phyloP scores from a whole-genome alignment of 257 asterid genomes.

The Solanum dulcamara region DNA sequence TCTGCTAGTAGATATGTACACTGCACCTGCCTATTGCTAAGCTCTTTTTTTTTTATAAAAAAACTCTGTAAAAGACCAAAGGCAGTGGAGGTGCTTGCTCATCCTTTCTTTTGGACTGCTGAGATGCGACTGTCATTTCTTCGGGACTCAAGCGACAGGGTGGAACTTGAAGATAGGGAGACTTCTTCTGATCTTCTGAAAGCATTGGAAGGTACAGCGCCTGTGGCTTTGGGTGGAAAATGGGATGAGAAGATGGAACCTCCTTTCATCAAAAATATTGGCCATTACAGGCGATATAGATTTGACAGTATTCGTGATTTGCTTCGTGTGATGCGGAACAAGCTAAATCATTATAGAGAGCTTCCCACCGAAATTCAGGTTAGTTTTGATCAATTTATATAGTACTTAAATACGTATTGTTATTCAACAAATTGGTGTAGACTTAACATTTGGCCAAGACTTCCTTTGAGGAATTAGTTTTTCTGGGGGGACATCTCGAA shows the following conservation, averaged over 20 bases:
- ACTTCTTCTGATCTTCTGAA: conserved; percentile 43
- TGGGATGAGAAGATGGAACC: conserved; percentile 90
- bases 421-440: neutral
- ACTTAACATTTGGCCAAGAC: neutral
- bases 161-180: conserved; percentile 84
- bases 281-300: conserved; percentile 60
- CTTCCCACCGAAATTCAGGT: conserved; percentile 92
- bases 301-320: conserved; percentile 86
- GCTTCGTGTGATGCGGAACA: conserved; percentile 86
- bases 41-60: neutral
- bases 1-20: neutral
- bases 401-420: neutral
- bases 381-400: neutral
- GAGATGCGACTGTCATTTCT: conserved; percentile 82
- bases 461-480: neutral
- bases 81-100: conserved; percentile 60
- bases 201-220: conserved; percentile 61
- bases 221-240: conserved; percentile 57
- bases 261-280: conserved; percentile 49
- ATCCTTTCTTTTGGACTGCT: conserved; percentile 89
- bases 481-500: neutral
- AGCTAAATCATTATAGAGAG: conserved; percentile 84
- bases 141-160: conserved; percentile 87
- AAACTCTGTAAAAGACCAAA: conserved; percentile 42
- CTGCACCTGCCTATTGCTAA: neutral